Conservation (phyloP, 2,329 filamentous ascomycete species). For the Calycina herbarum region DNA sequence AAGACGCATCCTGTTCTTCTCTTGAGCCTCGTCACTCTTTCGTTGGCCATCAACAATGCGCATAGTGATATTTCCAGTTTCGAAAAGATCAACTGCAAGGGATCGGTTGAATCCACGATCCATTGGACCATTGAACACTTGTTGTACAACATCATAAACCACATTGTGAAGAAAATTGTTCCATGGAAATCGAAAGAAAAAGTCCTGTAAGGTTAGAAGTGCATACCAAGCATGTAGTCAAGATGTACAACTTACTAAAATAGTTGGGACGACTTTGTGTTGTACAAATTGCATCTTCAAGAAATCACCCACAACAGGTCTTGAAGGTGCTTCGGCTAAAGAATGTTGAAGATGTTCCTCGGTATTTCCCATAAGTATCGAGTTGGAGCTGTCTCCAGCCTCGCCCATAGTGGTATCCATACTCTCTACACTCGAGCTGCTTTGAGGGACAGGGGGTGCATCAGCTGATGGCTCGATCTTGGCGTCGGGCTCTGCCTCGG, state of each 20-base stretch:
- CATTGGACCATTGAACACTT: constrained; percentile 98
- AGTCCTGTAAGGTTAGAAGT: constrained; percentile 59
- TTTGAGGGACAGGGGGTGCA: constrained; percentile 28
- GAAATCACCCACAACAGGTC: constrained; percentile 86
- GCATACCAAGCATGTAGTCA: not conserved
- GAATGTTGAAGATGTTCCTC: constrained; percentile 28
- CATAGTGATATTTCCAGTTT: constrained; percentile 83
- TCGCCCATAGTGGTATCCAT: constrained; percentile 38
- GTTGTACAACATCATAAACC: constrained; percentile 97
- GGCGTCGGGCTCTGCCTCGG: constrained; percentile 1
- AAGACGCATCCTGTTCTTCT: constrained; percentile 81
- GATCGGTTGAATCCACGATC: constrained; percentile 90
- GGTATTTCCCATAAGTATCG: constrained; percentile 32
- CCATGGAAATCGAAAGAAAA: constrained; percentile 98
- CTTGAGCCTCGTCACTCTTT: constrained; percentile 82
- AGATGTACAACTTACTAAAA: constrained; percentile 65
- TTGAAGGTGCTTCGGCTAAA: constrained; percentile 20
- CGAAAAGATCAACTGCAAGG: constrained; percentile 89
- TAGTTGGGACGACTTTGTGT: constrained; percentile 90
- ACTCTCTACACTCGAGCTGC: constrained; percentile 25
- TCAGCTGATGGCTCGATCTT: constrained; percentile 14
- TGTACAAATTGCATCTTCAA: constrained; percentile 97
- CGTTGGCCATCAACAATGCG: constrained; percentile 90
- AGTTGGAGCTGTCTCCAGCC: constrained; percentile 35
- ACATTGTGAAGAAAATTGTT: constrained; percentile 99